Evolutionary conservation across 495 filamentous ascomycete genomes (phyloP).

Genomic region (Recurvomyces mirabilis): DNA sequence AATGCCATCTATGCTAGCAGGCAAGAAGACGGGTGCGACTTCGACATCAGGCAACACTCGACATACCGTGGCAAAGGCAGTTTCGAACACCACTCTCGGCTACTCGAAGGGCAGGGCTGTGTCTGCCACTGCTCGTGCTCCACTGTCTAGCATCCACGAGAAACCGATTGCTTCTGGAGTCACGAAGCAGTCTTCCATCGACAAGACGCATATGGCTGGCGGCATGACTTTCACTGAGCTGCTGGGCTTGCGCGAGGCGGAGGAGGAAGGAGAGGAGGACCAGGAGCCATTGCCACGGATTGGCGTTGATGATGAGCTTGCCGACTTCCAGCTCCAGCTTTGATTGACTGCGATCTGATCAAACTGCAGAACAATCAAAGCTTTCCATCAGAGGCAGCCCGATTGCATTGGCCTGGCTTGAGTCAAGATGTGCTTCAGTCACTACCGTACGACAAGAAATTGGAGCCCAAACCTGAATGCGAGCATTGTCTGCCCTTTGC

Average conservation of each 20-base stretch:
- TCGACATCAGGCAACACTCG: constrained; percentile 40
- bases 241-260: constrained; percentile 2
- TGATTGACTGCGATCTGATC: too few species aligned
- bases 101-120: constrained; percentile 65
- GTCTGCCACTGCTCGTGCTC: constrained; percentile 37
- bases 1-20: constrained; percentile 29
- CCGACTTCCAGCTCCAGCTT: constrained; percentile 9
- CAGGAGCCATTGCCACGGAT: background rate
- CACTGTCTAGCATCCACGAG: constrained; percentile 8
- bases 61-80: constrained; percentile 47
- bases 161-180: background rate
- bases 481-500: too few species aligned
- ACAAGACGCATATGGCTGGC: background rate
- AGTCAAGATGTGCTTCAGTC: too few species aligned
- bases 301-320: constrained; percentile 4
- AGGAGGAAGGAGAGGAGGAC: background rate
- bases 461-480: too few species aligned
- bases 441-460: too few species aligned
- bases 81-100: constrained; percentile 66
- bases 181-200: too few species aligned
- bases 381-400: too few species aligned
- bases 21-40: constrained; percentile 32
- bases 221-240: constrained; percentile 9
- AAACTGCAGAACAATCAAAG: too few species aligned
- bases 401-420: too few species aligned